Conservation (phyloP, 129 eudicot species). For the Ambrosia artemisiifolia region DNA sequence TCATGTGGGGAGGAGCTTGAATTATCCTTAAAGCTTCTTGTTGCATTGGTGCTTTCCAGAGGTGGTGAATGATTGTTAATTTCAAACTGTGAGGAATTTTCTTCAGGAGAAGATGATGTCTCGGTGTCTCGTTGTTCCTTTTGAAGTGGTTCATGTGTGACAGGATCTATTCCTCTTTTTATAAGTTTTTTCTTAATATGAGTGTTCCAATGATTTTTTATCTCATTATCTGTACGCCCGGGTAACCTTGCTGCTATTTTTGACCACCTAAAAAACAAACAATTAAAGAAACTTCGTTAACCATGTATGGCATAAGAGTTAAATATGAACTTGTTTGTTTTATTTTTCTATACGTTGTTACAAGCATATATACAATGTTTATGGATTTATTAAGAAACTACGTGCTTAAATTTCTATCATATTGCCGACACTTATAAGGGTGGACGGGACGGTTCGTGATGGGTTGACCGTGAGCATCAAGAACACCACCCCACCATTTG, state of each 20-base stretch:
- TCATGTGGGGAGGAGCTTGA: slow-evolving; percentile 43
- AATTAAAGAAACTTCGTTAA: not conserved
- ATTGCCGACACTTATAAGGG: not conserved
- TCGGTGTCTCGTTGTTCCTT: slow-evolving; percentile 31
- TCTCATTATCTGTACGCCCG: slow-evolving; percentile 89
- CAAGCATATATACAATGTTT: too few species aligned
- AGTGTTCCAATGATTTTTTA: slow-evolving; percentile 93
- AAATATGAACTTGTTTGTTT: not conserved
- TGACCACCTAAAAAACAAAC: slow-evolving; percentile 65
- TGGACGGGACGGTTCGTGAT: too few species aligned
- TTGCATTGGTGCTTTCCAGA: slow-evolving; percentile 9
- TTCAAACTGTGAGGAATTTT: slow-evolving; percentile 28
- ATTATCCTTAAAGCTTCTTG: slow-evolving; percentile 43
- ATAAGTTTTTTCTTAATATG: slow-evolving; percentile 89
- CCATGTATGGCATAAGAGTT: not conserved
- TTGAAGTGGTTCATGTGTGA: slow-evolving; percentile 87
- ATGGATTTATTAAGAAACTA: too few species aligned
- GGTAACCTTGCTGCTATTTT: slow-evolving; percentile 88
- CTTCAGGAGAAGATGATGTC: slow-evolving; percentile 19
- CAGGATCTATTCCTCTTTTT: slow-evolving; percentile 89
- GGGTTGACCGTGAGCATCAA: too few species aligned
- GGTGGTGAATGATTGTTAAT: slow-evolving; percentile 13
- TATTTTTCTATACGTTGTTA: not conserved
- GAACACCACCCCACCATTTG: too few species aligned
- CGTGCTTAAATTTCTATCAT: too few species aligned